These are phyloP conservation scores for Sphagnum contortum DNA, from an alignment of 225 moss, liverwort and hornwort genomes.

Conservation along the genomic window DNA sequence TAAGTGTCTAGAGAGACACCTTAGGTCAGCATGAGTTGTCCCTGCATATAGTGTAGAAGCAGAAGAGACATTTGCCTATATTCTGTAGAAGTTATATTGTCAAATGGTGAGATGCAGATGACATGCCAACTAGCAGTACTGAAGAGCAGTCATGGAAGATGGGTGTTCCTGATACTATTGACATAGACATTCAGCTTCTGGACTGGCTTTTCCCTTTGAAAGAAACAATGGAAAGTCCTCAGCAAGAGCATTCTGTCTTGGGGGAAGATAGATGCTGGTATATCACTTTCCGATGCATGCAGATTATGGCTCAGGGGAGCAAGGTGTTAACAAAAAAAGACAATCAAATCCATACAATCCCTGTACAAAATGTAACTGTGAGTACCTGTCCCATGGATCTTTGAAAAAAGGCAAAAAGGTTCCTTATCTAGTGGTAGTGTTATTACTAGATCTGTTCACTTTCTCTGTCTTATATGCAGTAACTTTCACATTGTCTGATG, in stretches of 20 bases:
- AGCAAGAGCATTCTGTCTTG: constrained; percentile 16
- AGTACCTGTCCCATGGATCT: constrained; percentile 8
- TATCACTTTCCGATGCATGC: constrained; percentile 69
- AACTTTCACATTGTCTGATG: neutral
- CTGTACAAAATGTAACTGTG: constrained; percentile 71
- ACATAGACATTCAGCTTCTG: constrained; percentile 82
- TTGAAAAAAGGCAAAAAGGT: too few species aligned
- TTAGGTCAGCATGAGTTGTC: too few species aligned
- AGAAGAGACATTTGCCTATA: neutral
- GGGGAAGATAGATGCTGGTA: constrained; percentile 61
- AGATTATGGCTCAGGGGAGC: constrained; percentile 51
- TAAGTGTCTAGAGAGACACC: too few species aligned
- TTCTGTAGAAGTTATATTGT: neutral
- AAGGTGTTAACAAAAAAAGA: constrained; percentile 12
- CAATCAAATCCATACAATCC: constrained; percentile 8
- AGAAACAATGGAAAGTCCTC: constrained; percentile 20
- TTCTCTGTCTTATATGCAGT: neutral
- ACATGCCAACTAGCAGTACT: constrained; percentile 13
- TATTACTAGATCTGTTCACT: neutral
- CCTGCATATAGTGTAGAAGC: neutral
- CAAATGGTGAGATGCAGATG: constrained; percentile 18
- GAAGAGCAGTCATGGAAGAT: constrained; percentile 46
- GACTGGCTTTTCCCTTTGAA: constrained; percentile 95
- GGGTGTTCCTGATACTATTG: constrained; percentile 61
- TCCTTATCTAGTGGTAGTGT: neutral